Conservation (phyloP, 805 yeast species). For the Schwanniomyces pseudopolymorphus region DNA sequence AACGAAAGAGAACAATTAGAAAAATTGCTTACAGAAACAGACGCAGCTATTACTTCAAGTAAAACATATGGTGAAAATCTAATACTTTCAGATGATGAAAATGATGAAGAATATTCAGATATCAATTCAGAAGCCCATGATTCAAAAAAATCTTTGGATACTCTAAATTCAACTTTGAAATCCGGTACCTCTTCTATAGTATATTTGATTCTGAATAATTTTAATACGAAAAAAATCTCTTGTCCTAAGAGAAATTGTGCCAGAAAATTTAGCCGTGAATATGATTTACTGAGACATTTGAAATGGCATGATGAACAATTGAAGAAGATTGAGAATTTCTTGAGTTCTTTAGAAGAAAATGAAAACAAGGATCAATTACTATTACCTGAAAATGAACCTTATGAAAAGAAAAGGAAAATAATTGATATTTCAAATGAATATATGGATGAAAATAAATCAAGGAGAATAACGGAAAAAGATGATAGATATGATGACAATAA, state of each 20-base stretch:
- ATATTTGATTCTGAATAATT: slow-evolving; percentile 38
- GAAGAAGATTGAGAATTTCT: slow-evolving; percentile 27
- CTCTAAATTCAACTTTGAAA: slow-evolving; percentile 12
- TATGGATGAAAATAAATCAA: slow-evolving; percentile 12
- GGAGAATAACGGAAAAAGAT: slow-evolving; percentile 12
- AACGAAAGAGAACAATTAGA: slow-evolving; percentile 22
- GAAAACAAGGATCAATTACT: background rate
- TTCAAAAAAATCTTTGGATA: slow-evolving; percentile 17
- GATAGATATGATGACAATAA: slow-evolving; percentile 13
- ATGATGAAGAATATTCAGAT: slow-evolving; percentile 2
- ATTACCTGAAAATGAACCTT: background rate
- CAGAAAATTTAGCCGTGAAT: slow-evolving; percentile 50
- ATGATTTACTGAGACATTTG: slow-evolving; percentile 50
- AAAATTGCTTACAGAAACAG: slow-evolving; percentile 16
- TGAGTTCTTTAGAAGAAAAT: slow-evolving; percentile 22
- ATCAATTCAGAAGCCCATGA: slow-evolving; percentile 12
- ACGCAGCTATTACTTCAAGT: slow-evolving; percentile 1
- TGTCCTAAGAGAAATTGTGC: slow-evolving; percentile 55
- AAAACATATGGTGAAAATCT: slow-evolving; percentile 2
- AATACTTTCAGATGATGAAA: slow-evolving; percentile 10
- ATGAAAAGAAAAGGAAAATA: background rate
- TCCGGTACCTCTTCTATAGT: slow-evolving; percentile 27
- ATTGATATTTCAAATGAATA: background rate
- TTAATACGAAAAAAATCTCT: slow-evolving; percentile 27
- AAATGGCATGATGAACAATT: slow-evolving; percentile 49